These are phyloP conservation scores for Nakazawaea holstii DNA, from an alignment of 805 yeast species.

Conservation along the genomic window DNA sequence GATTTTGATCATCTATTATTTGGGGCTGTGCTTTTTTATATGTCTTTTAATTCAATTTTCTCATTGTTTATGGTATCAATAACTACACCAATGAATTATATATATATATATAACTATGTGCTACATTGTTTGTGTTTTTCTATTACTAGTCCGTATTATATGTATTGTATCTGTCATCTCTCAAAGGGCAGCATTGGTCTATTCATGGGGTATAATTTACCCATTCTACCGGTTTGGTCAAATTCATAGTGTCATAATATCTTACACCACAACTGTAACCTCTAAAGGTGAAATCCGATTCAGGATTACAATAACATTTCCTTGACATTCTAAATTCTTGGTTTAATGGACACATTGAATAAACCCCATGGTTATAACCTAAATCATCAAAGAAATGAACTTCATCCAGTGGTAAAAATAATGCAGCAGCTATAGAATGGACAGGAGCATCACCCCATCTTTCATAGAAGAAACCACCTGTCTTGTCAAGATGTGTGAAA, in stretches of 20 bases:
- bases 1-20: no score
- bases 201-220: slow-evolving; percentile 14
- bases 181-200: no score
- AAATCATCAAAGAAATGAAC: slow-evolving; percentile 69
- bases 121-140: neutral
- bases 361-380: slow-evolving; percentile 63
- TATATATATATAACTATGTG: no score
- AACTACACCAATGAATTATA: no score
- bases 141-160: no score
- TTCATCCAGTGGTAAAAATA: slow-evolving; percentile 49
- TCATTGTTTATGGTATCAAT: no score
- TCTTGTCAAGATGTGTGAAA: slow-evolving; percentile 55
- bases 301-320: slow-evolving; percentile 33
- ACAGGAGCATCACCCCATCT: slow-evolving; percentile 95
- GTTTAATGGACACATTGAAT: slow-evolving; percentile 38
- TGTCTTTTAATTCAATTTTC: no score
- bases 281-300: slow-evolving; percentile 31
- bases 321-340: slow-evolving; percentile 20
- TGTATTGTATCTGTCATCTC: no score
- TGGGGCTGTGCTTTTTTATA: no score
- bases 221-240: slow-evolving; percentile 24
- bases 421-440: slow-evolving; percentile 72
- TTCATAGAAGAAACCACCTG: slow-evolving; percentile 81
- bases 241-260: slow-evolving; percentile 22
- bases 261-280: slow-evolving; percentile 30